phyloP scores from a whole-genome alignment of 441 rosid genomes.

The Gossypium schwendimanii region DNA sequence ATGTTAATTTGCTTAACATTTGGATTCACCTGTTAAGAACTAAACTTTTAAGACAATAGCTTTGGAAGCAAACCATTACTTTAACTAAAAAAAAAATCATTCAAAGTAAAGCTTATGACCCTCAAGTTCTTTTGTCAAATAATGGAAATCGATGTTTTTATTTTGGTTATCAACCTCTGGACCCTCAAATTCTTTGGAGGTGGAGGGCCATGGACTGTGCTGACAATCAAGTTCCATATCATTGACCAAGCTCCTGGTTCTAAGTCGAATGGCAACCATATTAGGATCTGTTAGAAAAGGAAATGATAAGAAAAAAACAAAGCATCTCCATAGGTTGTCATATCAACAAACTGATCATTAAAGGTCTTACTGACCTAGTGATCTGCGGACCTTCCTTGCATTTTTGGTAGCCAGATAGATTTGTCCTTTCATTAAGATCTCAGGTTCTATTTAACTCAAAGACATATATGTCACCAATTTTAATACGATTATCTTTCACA shows the following conservation, averaged over 20 bases:
- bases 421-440: not conserved
- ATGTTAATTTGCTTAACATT: not conserved
- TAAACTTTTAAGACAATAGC: not conserved
- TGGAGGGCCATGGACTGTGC: not conserved
- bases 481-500: constrained; percentile 14
- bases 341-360: too few species aligned
- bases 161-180: not conserved
- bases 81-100: too few species aligned
- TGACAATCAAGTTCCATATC: not conserved
- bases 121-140: not conserved
- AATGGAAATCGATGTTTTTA: not conserved
- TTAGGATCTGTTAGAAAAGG: not conserved
- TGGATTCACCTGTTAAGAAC: not conserved
- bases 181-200: not conserved
- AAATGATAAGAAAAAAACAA: not conserved
- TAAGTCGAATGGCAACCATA: not conserved
- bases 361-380: not conserved
- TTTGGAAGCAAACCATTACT: not conserved
- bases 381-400: not conserved
- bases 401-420: not conserved
- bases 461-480: constrained; percentile 17
- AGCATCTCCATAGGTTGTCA: too few species aligned
- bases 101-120: not conserved
- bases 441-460: constrained; percentile 18
- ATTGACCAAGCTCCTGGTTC: not conserved